phyloP scores from a whole-genome alignment of 2,329 filamentous ascomycete species.

The Verticillium isaacii region DNA sequence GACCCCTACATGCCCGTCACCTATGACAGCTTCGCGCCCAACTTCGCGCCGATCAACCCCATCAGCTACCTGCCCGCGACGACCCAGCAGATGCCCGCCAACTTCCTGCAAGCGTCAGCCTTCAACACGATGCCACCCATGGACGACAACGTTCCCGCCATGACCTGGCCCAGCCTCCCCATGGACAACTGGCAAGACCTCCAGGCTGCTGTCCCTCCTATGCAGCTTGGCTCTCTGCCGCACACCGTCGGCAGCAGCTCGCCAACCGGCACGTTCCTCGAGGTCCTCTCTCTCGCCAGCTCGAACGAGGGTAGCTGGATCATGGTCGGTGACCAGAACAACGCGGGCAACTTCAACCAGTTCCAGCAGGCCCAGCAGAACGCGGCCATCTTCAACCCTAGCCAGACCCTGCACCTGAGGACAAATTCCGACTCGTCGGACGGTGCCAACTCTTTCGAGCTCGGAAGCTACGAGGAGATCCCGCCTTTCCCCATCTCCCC shows the following conservation, averaged over 20 bases:
- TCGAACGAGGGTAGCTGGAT: slow-evolving; percentile 88
- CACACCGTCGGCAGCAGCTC: slow-evolving; percentile 40
- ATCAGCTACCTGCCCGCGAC: slow-evolving; percentile 59
- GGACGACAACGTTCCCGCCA: slow-evolving; percentile 48
- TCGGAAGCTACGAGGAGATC: slow-evolving; percentile 80
- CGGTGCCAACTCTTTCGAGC: slow-evolving; percentile 58
- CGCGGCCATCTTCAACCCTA: slow-evolving; percentile 81
- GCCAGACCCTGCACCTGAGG: slow-evolving; percentile 82
- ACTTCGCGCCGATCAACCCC: slow-evolving; percentile 47
- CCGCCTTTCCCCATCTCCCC: slow-evolving; percentile 66
- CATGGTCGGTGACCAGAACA: slow-evolving; percentile 48
- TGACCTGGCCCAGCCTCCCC: slow-evolving; percentile 55
- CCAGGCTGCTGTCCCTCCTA: slow-evolving; percentile 46
- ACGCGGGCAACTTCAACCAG: slow-evolving; percentile 69
- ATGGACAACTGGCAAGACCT: slow-evolving; percentile 80
- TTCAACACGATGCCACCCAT: slow-evolving; percentile 56
- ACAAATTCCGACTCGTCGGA: slow-evolving; percentile 84
- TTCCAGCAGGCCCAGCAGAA: slow-evolving; percentile 42
- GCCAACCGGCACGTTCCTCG: slow-evolving; percentile 59
- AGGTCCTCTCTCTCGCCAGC: slow-evolving; percentile 75
- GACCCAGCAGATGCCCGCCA: slow-evolving; percentile 57
- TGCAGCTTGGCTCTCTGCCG: slow-evolving; percentile 48
- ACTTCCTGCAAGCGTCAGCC: slow-evolving; percentile 56
- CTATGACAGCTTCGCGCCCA: slow-evolving; percentile 41
- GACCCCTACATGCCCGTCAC: slow-evolving; percentile 34